Evolutionary conservation across 352 stramenopile genomes (phyloP), one percentile per base, ranked within the genome.

Genomic region (Globisporangium heterothallicum): DNA sequence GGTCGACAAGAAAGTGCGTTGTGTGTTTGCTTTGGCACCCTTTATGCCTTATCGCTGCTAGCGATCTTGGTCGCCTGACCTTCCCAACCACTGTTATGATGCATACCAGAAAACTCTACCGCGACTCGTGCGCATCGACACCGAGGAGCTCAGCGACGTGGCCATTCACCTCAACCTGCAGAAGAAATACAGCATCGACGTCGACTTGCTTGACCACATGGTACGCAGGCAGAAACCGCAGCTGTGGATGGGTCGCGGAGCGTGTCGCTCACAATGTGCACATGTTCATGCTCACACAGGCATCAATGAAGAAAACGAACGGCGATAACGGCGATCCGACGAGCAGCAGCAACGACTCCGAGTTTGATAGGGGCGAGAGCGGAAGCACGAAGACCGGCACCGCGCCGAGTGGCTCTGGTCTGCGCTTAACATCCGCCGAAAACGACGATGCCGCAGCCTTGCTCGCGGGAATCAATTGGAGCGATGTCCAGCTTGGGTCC

Each of bases 151-250:
- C 7, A 70, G 75, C 18, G 72, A 86, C 29, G 66, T 70, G 4
- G 72, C 78, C 18, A 81, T 68, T 19, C 60, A 62, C 19, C 58
- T 82, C 12, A 72, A 73, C 32, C 53, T 86, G 21, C 68, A 66
- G 16, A 85, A 86, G 49, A 69, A 77, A 22, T 86, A 86, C 35
- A 73, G 66, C n/a, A 52, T 86, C 35, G 75, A 90, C 21, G 67
- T 86, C 2, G 70, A 90, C 36, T 59, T 87, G 19, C 63, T 85
- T 14, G 63, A 70, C 5, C 59, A 76, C 32, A 57, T 78, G 71
- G 72, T 82, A 57, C 0, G n/a, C n/a, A n/a, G n/a, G n/a, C n/a
- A n/a, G n/a, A n/a, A n/a, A n/a, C n/a, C n/a, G n/a, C n/a, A n/a
- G n/a, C n/a, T n/a, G n/a, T n/a, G n/a, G n/a, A n/a, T n/a, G n/a